Evolutionary conservation across 495 filamentous ascomycete species (phyloP).

Genomic region (Pyrenopolyporus hunteri): DNA sequence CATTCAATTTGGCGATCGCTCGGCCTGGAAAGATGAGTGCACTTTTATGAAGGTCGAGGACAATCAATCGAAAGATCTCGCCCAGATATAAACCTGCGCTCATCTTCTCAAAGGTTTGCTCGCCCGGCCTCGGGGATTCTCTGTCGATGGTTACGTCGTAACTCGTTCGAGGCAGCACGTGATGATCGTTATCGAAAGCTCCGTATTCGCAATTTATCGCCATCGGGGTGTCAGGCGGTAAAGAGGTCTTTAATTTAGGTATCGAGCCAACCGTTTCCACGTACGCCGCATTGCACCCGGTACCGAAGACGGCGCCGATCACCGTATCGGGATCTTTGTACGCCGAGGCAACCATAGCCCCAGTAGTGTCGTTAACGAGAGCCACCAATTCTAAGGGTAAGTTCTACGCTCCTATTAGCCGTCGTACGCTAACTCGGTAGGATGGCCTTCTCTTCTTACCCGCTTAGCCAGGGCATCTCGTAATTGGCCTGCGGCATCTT

Average conservation of each 20-base stretch:
- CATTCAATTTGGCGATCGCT: constrained; percentile 67
- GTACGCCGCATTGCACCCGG: constrained; percentile 87
- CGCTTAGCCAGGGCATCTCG: constrained; percentile 72
- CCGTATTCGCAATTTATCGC: constrained; percentile 93
- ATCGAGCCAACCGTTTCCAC: constrained; percentile 80
- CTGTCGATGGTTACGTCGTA: constrained; percentile 78
- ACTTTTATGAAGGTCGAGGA: constrained; percentile 70
- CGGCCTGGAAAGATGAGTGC: constrained; percentile 73
- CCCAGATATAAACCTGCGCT: constrained; percentile 83
- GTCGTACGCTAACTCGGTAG: background rate
- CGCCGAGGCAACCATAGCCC: constrained; percentile 80
- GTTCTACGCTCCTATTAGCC: constrained; percentile 50
- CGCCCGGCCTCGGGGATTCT: constrained; percentile 78
- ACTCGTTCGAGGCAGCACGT: constrained; percentile 76
- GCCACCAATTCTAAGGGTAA: constrained; percentile 81
- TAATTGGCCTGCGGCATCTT: constrained; percentile 80
- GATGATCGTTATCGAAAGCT: constrained; percentile 85
- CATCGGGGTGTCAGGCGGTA: constrained; percentile 75
- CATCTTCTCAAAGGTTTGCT: constrained; percentile 89
- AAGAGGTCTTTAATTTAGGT: constrained; percentile 80
- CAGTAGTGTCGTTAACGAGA: constrained; percentile 85
- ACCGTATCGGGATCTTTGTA: constrained; percentile 79
- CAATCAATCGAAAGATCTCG: constrained; percentile 79
- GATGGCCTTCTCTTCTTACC: constrained; percentile 48
- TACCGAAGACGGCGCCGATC: constrained; percentile 88